These are phyloP conservation scores for Leptomonas seymouri DNA, from an alignment of 208 protist genomes.

Conservation along the genomic window DNA sequence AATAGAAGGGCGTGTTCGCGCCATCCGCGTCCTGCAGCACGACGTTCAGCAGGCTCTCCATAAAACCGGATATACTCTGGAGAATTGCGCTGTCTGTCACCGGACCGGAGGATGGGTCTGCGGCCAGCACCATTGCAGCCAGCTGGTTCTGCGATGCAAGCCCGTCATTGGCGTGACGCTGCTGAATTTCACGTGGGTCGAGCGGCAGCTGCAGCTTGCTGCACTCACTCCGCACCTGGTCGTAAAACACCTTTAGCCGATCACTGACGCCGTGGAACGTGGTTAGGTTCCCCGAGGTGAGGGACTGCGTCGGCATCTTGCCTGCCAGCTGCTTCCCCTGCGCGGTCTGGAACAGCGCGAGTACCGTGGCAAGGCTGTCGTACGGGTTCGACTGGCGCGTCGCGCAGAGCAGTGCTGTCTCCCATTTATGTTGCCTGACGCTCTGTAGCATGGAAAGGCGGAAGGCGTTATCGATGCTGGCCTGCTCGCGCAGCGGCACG, in stretches of 20 bases:
- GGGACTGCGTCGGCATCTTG: constrained; percentile 31
- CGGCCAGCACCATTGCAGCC: constrained; percentile 75
- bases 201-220: constrained; percentile 67
- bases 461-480: constrained; percentile 80
- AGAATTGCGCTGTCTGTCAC: constrained; percentile 50
- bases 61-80: constrained; percentile 75
- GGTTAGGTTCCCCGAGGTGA: constrained; percentile 46
- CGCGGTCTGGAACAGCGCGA: constrained; percentile 76
- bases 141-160: constrained; percentile 86
- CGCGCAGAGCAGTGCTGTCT: constrained; percentile 73
- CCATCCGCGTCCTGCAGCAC: constrained; percentile 81
- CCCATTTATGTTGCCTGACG: constrained; percentile 68
- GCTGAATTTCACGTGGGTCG: constrained; percentile 73
- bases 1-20: constrained; percentile 74
- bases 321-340: constrained; percentile 46
- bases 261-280: constrained; percentile 53
- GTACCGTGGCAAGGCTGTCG: constrained; percentile 69
- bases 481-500: constrained; percentile 77
- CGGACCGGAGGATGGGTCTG: constrained; percentile 54
- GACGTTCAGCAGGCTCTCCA: constrained; percentile 76
- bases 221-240: constrained; percentile 65
- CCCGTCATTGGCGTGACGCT: constrained; percentile 80
- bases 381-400: constrained; percentile 76
- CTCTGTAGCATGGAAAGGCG: constrained; percentile 78
- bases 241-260: constrained; percentile 71